A percentile compares a stretch with the other conserved stretches of the same genome.
phyloP scores from a whole-genome alignment of 371 early-diverging fungal species.

The Polyrhizophydium stewartii region DNA sequence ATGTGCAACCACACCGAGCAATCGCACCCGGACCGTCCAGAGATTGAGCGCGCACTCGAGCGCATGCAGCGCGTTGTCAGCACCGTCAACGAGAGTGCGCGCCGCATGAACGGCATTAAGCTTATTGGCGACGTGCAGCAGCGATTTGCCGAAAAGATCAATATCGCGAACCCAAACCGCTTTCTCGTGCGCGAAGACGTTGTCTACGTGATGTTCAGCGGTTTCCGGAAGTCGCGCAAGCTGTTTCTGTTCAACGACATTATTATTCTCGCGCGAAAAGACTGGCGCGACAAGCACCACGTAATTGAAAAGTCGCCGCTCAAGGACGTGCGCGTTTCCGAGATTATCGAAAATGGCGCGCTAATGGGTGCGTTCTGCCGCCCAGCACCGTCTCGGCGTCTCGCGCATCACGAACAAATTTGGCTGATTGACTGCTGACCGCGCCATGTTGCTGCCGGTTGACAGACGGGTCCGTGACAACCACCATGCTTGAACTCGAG shows the following conservation, averaged over 20 bases:
- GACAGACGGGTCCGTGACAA: not conserved
- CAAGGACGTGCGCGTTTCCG: conserved; percentile 36
- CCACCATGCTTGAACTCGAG: conserved; percentile 36
- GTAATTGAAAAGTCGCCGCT: conserved; percentile 39
- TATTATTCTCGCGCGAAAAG: conserved; percentile 41
- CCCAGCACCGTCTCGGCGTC: not conserved
- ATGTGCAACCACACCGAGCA: conserved; percentile 39
- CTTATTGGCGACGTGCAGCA: conserved; percentile 36
- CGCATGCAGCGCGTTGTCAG: conserved; percentile 35
- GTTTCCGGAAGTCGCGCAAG: conserved; percentile 28
- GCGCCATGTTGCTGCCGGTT: not conserved
- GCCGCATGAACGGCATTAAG: conserved; percentile 31
- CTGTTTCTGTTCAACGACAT: conserved; percentile 51
- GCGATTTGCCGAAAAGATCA: conserved; percentile 41
- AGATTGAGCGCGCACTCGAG: conserved; percentile 33
- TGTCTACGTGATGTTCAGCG: conserved; percentile 24
- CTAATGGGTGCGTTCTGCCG: not conserved
- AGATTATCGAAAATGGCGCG: conserved; percentile 31
- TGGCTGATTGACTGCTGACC: not conserved
- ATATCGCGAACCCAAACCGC: conserved; percentile 38
- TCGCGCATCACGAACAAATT: not conserved
- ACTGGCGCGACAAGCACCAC: conserved; percentile 45
- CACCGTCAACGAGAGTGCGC: conserved; percentile 40
- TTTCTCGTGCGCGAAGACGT: conserved; percentile 45
- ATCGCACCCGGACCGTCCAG: conserved; percentile 23